Conservation (phyloP, 208 protist genomes). For the Crithidia brevicula region DNA sequence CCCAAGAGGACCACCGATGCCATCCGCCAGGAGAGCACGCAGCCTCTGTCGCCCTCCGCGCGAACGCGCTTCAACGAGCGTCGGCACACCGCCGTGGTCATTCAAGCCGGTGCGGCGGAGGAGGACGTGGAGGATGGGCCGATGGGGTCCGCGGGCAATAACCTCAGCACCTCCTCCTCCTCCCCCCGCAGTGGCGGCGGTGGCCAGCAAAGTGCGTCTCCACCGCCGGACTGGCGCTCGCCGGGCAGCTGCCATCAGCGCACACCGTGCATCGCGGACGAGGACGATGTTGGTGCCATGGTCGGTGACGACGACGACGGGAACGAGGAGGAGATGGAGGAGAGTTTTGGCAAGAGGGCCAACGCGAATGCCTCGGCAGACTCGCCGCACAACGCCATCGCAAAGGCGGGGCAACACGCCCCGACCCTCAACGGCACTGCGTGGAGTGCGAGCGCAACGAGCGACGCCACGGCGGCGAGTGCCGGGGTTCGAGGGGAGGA, state of each 20-base stretch:
- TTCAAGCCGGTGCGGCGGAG: slow-evolving; percentile 13
- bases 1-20: too few relatives aligned
- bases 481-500: too few relatives aligned
- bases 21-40: not conserved
- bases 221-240: slow-evolving; percentile 41
- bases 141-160: too few relatives aligned
- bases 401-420: too few relatives aligned
- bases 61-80: slow-evolving; percentile 5
- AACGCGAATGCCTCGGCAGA: not conserved
- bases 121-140: too few relatives aligned
- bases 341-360: not conserved
- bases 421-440: too few relatives aligned
- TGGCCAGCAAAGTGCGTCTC: slow-evolving; percentile 2
- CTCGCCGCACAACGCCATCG: not conserved
- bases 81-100: slow-evolving; percentile 11
- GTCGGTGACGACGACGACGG: slow-evolving; percentile 19
- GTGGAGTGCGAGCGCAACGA: too few relatives aligned
- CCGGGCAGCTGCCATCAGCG: slow-evolving; percentile 75
- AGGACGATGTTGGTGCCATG: slow-evolving; percentile 52
- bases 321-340: not conserved
- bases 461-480: too few relatives aligned
- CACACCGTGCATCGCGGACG: slow-evolving; percentile 76
- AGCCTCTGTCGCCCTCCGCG: not conserved
- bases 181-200: not conserved
- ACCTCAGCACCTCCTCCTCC: not conserved